A percentile compares a stretch with the other conserved stretches of the same genome.
These are phyloP conservation scores for Penicillium longicatenatum DNA, from an alignment of 495 filamentous ascomycete species.

Conservation along the genomic window DNA sequence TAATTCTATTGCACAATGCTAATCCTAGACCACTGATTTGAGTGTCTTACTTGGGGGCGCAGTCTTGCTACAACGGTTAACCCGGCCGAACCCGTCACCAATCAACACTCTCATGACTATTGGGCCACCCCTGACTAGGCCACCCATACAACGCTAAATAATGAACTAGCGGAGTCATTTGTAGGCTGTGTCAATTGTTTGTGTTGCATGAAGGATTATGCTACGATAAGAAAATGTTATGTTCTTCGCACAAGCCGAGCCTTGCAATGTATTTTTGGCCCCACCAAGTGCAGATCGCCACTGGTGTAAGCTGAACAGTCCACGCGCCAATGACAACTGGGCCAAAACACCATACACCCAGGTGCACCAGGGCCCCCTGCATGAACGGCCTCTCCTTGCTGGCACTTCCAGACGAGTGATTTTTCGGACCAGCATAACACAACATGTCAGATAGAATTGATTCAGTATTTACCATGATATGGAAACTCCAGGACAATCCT, in stretches of 20 bases:
- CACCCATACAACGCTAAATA: neutral
- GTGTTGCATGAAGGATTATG: neutral
- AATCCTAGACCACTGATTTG: neutral
- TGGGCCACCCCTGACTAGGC: neutral
- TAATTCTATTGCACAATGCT: neutral
- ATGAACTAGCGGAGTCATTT: neutral
- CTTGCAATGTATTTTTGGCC: neutral
- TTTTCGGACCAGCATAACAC: neutral
- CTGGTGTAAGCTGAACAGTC: neutral
- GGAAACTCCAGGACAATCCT: neutral
- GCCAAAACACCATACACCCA: neutral
- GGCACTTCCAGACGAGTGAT: neutral
- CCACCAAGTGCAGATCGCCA: slow-evolving; percentile 7
- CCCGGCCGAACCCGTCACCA: slow-evolving; percentile 2
- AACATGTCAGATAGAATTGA: neutral
- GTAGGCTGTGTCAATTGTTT: neutral
- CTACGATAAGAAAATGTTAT: neutral
- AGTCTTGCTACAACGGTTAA: slow-evolving; percentile 3
- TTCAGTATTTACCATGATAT: neutral
- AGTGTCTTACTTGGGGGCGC: neutral
- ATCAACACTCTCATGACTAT: neutral
- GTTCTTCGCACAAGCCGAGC: slow-evolving; percentile 1
- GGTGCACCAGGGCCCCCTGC: neutral
- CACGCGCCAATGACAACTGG: neutral
- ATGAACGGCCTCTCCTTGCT: neutral